These are phyloP conservation scores for Candida hispaniensis DNA, from an alignment of 805 yeast species.

Conservation along the genomic window DNA sequence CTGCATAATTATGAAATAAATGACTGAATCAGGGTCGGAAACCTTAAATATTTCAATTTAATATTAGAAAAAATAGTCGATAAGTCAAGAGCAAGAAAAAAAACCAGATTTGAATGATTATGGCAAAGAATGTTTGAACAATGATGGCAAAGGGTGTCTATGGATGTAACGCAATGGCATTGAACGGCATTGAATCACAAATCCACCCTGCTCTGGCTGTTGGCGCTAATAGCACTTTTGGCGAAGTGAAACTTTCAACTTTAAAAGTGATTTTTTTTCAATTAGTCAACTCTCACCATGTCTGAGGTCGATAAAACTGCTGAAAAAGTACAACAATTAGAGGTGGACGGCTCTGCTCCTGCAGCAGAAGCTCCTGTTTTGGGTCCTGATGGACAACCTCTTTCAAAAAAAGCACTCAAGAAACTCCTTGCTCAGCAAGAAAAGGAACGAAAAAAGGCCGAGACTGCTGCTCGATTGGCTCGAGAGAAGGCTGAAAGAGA, in stretches of 20 bases:
- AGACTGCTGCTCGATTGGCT: constrained; percentile 78
- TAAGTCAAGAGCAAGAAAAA: too few species aligned
- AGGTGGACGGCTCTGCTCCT: constrained; percentile 10
- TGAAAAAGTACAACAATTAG: constrained; percentile 19
- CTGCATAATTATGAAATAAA: too few species aligned
- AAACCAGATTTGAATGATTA: too few species aligned
- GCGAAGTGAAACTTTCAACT: too few species aligned
- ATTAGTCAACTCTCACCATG: constrained; percentile 20
- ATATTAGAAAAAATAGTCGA: too few species aligned
- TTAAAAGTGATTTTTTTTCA: too few species aligned
- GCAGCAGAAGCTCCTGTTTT: constrained; percentile 25
- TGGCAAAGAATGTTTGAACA: too few species aligned
- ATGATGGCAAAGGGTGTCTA: too few species aligned
- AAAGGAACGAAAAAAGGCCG: constrained; percentile 87
- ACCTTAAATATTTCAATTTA: not conserved
- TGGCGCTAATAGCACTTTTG: too few species aligned
- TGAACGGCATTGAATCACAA: too few species aligned
- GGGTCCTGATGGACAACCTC: constrained; percentile 73
- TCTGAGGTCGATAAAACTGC: constrained; percentile 23
- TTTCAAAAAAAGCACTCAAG: constrained; percentile 89
- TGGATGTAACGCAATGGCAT: too few species aligned
- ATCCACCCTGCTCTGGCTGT: too few species aligned
- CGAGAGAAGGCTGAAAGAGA: constrained; percentile 73
- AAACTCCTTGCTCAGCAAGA: constrained; percentile 78
- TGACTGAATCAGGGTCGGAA: not conserved